A percentile compares a stretch with the other conserved stretches of the same genome.
Evolutionary conservation across 495 filamentous ascomycete genomes (phyloP).

Genomic region (Podospora tetraspora): DNA sequence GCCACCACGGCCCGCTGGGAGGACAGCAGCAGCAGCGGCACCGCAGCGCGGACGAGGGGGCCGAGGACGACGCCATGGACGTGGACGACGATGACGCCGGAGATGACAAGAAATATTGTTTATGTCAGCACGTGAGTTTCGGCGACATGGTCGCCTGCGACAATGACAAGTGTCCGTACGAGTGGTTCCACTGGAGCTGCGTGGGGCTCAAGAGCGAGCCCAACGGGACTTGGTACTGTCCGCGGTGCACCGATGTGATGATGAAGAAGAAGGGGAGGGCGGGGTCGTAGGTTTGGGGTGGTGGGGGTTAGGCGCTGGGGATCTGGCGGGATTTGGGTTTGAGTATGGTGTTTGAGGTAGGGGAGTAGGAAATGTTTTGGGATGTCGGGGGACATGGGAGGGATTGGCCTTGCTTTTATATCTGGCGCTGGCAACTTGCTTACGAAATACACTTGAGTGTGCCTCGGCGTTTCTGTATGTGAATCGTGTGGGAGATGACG

Average conservation of each 20-base stretch:
- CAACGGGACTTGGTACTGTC: conserved; percentile 88
- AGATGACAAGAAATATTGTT: conserved; percentile 86
- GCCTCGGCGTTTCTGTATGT: neutral
- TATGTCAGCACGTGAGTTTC: conserved; percentile 86
- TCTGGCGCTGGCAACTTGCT: no score
- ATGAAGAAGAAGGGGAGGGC: neutral
- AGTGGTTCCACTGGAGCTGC: conserved; percentile 99
- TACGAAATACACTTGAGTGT: no score
- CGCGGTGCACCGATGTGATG: conserved; percentile 56
- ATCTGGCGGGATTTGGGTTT: neutral
- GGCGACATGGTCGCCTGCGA: conserved; percentile 99
- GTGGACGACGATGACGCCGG: conserved; percentile 80
- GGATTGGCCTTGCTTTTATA: neutral
- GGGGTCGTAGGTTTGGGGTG: neutral
- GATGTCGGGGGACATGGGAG: neutral
- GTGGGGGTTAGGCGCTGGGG: neutral
- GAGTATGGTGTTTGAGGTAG: neutral
- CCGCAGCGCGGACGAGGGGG: conserved; percentile 24
- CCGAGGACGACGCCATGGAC: conserved; percentile 60
- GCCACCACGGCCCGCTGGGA: conserved; percentile 6
- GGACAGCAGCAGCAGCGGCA: conserved; percentile 2
- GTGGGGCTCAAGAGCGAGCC: conserved; percentile 87
- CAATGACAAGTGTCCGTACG: conserved; percentile 83
- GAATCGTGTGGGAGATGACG: neutral
- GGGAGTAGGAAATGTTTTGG: neutral